These are phyloP conservation scores for Debaryomyces psychrophilus DNA, from an alignment of 1,139 yeast genomes.

Conservation along the genomic window DNA sequence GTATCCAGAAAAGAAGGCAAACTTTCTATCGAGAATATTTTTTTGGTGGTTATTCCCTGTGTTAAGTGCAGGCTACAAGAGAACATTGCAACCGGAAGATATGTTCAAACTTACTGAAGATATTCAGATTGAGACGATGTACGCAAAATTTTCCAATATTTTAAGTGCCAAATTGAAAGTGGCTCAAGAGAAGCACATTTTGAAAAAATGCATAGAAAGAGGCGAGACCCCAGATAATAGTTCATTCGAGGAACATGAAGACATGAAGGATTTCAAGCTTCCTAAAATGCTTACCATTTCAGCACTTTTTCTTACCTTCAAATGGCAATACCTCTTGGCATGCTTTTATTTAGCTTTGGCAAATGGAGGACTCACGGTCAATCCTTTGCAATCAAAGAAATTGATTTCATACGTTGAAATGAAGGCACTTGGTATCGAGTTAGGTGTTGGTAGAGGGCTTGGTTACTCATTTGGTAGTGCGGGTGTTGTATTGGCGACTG, in stretches of 20 bases:
- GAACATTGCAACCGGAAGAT: slow-evolving; percentile 69
- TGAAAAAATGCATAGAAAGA: slow-evolving; percentile 28
- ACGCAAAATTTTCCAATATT: slow-evolving; percentile 32
- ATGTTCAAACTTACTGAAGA: slow-evolving; percentile 56
- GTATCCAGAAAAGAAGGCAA: slow-evolving; percentile 42
- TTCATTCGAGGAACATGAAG: slow-evolving; percentile 25
- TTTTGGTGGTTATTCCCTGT: slow-evolving; percentile 66
- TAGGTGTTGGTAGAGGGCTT: slow-evolving; percentile 33
- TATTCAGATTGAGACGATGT: slow-evolving; percentile 51
- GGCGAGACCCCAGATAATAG: slow-evolving; percentile 28
- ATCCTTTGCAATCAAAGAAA: slow-evolving; percentile 34
- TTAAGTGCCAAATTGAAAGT: slow-evolving; percentile 40
- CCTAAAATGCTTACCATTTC: slow-evolving; percentile 20
- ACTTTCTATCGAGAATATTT: slow-evolving; percentile 36
- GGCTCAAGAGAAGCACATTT: slow-evolving; percentile 24
- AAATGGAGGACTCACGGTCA: slow-evolving; percentile 22
- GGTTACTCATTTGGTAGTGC: slow-evolving; percentile 33
- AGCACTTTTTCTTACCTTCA: slow-evolving; percentile 34
- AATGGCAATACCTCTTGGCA: slow-evolving; percentile 27
- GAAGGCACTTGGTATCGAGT: slow-evolving; percentile 24
- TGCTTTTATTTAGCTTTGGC: slow-evolving; percentile 24
- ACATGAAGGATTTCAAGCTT: slow-evolving; percentile 30
- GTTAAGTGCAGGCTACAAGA: slow-evolving; percentile 62
- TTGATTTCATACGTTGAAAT: slow-evolving; percentile 34
- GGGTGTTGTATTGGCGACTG: slow-evolving; percentile 30